Percentiles rank a stretch among this genome's conserved stretches.
These are phyloP conservation scores for Magnusiomyces magnusii DNA, from an alignment of 1,139 yeast species.

Conservation along the genomic window DNA sequence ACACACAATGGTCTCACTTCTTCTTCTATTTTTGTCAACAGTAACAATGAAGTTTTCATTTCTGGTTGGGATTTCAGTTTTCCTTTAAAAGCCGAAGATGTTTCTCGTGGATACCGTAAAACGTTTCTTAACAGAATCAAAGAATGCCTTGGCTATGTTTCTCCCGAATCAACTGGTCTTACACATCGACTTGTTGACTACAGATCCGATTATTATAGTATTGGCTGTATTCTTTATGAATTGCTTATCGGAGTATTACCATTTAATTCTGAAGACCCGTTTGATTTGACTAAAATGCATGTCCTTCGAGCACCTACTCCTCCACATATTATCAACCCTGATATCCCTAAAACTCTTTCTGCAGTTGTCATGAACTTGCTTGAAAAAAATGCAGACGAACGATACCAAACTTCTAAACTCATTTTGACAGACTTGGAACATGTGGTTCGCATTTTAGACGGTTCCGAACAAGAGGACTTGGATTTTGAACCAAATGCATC, in stretches of 20 bases:
- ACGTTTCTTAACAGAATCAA: slow-evolving; percentile 31
- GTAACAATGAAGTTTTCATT: slow-evolving; percentile 35
- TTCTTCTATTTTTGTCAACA: slow-evolving; percentile 34
- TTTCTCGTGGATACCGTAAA: slow-evolving; percentile 31
- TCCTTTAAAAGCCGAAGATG: slow-evolving; percentile 40
- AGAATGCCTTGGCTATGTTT: slow-evolving; percentile 42
- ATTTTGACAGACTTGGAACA: slow-evolving; percentile 38
- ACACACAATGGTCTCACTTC: slow-evolving; percentile 47
- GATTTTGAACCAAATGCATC: slow-evolving; percentile 23
- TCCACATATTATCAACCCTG: slow-evolving; percentile 36
- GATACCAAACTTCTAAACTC: slow-evolving; percentile 39
- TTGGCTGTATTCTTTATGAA: slow-evolving; percentile 47
- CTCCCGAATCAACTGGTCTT: slow-evolving; percentile 47
- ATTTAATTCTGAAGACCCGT: slow-evolving; percentile 39
- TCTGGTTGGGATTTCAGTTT: slow-evolving; percentile 49
- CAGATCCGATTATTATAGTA: slow-evolving; percentile 45
- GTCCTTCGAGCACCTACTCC: slow-evolving; percentile 39
- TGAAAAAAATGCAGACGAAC: slow-evolving; percentile 39
- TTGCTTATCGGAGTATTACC: slow-evolving; percentile 43
- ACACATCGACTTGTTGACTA: slow-evolving; percentile 40
- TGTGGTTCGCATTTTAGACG: slow-evolving; percentile 21
- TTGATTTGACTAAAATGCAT: slow-evolving; percentile 40
- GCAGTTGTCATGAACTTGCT: slow-evolving; percentile 40
- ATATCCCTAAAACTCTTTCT: slow-evolving; percentile 38
- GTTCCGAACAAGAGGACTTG: slow-evolving; percentile 18